Evolutionary conservation across 768 basidiomycete genomes (phyloP), one percentile per base, ranked within the genome.

Genomic region (Solioccasus polychromus): DNA sequence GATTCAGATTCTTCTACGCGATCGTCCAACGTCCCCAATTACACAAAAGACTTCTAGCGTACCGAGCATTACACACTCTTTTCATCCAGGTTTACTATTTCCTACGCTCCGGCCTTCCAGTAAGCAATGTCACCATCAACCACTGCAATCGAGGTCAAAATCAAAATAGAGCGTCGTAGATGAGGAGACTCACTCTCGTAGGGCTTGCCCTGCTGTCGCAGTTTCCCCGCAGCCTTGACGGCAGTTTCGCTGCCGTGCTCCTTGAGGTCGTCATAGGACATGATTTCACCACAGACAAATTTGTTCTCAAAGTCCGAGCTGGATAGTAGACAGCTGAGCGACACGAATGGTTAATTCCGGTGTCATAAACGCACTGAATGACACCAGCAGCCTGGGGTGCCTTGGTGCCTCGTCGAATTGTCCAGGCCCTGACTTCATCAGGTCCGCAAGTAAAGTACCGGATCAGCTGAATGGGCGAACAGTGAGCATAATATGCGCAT

Each of bases 401-500:
- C 64, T 93, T 96, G 22, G 86, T 94, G 18, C 92, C 93, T 47
- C 81, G 83, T 47, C 94, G 77, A 61, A 99, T 92, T 1, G 94
- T 98, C 96, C 96, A 99, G 8, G 95, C 95, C 42, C 96, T 87
- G 8, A 97, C 93, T 71, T 97, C 95, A 55, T 88, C 87, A 3
- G 94, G 94, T 10, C 96, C 96, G 60, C 91, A 94, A 15, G 96
- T 99, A 72, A 96, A 96, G 74, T 96, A 96, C 14, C 90, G 87
- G 59, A 94, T 95, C 40, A 96, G 78, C 85, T 92, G 54, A 20
- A 39, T n/a, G 14, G 10, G 40, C 18, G 24, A n/a, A 5, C 38
- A 15, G 35, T 47, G 30, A 36, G 41, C 31, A 50, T 24, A 4
- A 8, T 38, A 25, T 18, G 18, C 19, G 5, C 23, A 34, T 17